These are phyloP conservation scores for Arabis alpina DNA, from an alignment of 345 rosid species.

Conservation along the genomic window DNA sequence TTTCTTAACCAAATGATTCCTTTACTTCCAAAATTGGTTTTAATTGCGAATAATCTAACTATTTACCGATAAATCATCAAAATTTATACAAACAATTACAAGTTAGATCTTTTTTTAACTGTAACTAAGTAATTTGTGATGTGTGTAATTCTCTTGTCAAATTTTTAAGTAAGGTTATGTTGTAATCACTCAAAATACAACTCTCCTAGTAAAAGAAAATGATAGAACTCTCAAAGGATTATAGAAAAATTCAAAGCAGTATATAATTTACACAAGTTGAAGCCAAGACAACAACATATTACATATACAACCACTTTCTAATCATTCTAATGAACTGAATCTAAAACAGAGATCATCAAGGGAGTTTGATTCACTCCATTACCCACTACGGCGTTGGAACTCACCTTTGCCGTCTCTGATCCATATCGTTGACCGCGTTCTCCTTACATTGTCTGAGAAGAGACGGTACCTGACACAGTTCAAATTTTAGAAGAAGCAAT, in stretches of 20 bases:
- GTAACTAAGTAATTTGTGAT: too few relatives aligned
- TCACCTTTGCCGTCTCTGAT: conserved; percentile 56
- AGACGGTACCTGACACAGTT: conserved; percentile 64
- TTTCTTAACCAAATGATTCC: not conserved
- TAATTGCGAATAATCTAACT: not conserved
- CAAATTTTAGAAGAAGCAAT: conserved; percentile 2
- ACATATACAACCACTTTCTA: conserved; percentile 35
- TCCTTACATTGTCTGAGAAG: conserved; percentile 66
- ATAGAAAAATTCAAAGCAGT: not conserved
- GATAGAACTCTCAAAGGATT: not conserved
- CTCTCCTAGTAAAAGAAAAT: not conserved
- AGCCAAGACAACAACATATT: conserved; percentile 25
- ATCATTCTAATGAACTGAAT: not conserved
- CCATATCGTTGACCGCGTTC: conserved; percentile 78
- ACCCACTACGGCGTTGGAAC: conserved; percentile 45
- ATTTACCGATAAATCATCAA: not conserved
- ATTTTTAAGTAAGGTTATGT: too few relatives aligned
- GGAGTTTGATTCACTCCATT: conserved; percentile 13
- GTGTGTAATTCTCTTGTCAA: not conserved
- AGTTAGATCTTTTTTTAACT: too few relatives aligned
- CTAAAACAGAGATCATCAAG: conserved; percentile 23
- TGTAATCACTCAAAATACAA: conserved; percentile 5
- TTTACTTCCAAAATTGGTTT: not conserved
- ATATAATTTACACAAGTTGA: conserved; percentile 18
- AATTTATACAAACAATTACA: too few relatives aligned